Base-by-base conservation (phyloP, 768 basidiomycete species). In the Tubosaeta brunneosetosa region DNA sequence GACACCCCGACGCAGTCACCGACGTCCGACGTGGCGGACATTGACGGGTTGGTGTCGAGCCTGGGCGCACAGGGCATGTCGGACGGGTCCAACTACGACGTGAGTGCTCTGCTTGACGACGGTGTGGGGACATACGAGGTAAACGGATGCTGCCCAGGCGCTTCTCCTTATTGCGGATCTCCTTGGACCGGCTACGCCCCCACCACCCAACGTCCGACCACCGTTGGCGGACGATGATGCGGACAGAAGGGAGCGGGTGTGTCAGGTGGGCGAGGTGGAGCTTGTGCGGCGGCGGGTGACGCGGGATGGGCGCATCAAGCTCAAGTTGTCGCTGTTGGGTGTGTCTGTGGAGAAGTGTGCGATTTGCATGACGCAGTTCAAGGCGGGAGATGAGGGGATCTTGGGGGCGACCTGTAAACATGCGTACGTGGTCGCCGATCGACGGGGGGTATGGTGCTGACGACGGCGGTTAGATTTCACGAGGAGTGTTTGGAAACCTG, bases 351-450 rank as follows among this genome's bases (percentile, higher is more conserved):
- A 85, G 56, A 80, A 80, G 61, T 91, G 89, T 66, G 78, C 83
- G 37, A 83, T 89, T 46, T 91, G 89, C 64, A 70, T 88, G 64
- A 77, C 75, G 44, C 84, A 84, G 68, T 91, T 88, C 71, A 82
- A 73, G 68, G 74, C 71, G 8, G 78, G 69, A 16, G 84, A 90
- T 52, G 58, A 61, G 51, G 85, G 78, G 13, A 77, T 77, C 32
- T 61, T 86, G 66, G 77, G 79, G 4, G 77, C 78, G 13, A 69
- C 63, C 17, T 91, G 88, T 65, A 74, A 72, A 55, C 88, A 90
- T 71, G 73, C 77, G 64, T 80, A 46, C 61, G 22, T 46, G 44
- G 38, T 38, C 22, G 25, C 12, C 16, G 31, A 27, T n/a, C 16
- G 25, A 29, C 11, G 14, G 33, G 4, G 33, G 1, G 12, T 19